phyloP scores from a whole-genome alignment of 1,284 basidiomycete genomes.

The Puccinia novopanici region DNA sequence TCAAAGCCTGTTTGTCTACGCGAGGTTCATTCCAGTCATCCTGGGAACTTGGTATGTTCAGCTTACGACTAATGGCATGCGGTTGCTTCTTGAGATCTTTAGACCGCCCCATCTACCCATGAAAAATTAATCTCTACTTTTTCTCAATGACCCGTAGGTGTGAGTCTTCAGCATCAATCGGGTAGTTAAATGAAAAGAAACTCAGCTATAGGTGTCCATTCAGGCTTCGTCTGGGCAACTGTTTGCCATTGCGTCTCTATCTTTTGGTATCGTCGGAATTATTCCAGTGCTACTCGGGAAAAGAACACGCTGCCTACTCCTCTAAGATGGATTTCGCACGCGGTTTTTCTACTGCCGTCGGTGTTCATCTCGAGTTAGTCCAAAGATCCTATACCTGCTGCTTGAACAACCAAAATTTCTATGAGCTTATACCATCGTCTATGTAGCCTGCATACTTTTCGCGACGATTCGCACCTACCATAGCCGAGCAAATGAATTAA shows the following conservation, averaged over 20 bases:
- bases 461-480: neutral
- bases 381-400: neutral
- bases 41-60: slow-evolving; percentile 29
- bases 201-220: neutral
- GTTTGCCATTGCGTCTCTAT: slow-evolving; percentile 35
- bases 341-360: slow-evolving; percentile 6
- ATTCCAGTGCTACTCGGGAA: slow-evolving; percentile 9
- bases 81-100: neutral
- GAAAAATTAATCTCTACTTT: neutral
- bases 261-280: slow-evolving; percentile 32
- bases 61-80: no score
- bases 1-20: neutral
- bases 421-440: neutral
- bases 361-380: neutral
- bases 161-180: neutral
- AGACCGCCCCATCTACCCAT: neutral
- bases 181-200: neutral
- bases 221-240: slow-evolving; percentile 34
- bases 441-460: neutral
- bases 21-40: neutral
- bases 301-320: neutral
- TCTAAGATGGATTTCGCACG: slow-evolving; percentile 9
- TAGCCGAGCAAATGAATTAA: neutral
- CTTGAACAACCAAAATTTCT: neutral
- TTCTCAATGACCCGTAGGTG: slow-evolving; percentile 11